A percentile compares a stretch with the other conserved stretches of the same genome.
These are phyloP conservation scores for Skeletonema costatum DNA, from an alignment of 108 stramenopile species.

Conservation along the genomic window DNA sequence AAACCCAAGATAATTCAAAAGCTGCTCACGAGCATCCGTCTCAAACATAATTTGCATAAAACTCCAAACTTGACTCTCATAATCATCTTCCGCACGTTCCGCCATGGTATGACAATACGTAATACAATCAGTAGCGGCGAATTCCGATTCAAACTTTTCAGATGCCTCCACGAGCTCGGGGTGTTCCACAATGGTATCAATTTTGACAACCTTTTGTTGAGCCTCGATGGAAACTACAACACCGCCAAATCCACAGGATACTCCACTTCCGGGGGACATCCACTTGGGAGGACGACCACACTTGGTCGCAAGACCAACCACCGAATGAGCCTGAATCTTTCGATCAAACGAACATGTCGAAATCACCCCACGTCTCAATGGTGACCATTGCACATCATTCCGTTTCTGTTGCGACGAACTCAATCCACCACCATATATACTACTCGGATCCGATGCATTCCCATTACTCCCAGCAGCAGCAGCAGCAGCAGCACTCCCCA, in stretches of 20 bases:
- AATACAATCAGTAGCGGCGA: slow-evolving; percentile 58
- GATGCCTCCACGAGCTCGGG: slow-evolving; percentile 64
- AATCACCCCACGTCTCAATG: slow-evolving; percentile 85
- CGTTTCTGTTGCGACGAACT: slow-evolving; percentile 73
- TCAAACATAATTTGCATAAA: slow-evolving; percentile 96
- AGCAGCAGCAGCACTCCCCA: slow-evolving; percentile 8
- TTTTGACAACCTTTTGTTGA: slow-evolving; percentile 49
- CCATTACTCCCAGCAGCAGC: not conserved
- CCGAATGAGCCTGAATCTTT: slow-evolving; percentile 93
- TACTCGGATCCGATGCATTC: slow-evolving; percentile 7
- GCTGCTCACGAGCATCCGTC: slow-evolving; percentile 87
- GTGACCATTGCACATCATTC: slow-evolving; percentile 92
- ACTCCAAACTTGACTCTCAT: slow-evolving; percentile 81
- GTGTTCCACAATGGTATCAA: slow-evolving; percentile 72
- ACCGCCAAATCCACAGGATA: slow-evolving; percentile 94
- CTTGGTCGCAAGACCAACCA: slow-evolving; percentile 64
- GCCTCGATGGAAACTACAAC: slow-evolving; percentile 57
- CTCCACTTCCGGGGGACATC: slow-evolving; percentile 86
- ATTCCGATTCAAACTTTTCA: slow-evolving; percentile 69
- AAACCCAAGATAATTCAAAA: slow-evolving; percentile 92
- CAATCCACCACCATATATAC: slow-evolving; percentile 61
- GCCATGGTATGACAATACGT: slow-evolving; percentile 77
- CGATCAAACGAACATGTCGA: slow-evolving; percentile 95
- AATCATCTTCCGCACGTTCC: slow-evolving; percentile 40
- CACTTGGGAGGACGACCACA: slow-evolving; percentile 93